phyloP scores from a whole-genome alignment of 2,329 filamentous ascomycete genomes.

The Phoma sp. region DNA sequence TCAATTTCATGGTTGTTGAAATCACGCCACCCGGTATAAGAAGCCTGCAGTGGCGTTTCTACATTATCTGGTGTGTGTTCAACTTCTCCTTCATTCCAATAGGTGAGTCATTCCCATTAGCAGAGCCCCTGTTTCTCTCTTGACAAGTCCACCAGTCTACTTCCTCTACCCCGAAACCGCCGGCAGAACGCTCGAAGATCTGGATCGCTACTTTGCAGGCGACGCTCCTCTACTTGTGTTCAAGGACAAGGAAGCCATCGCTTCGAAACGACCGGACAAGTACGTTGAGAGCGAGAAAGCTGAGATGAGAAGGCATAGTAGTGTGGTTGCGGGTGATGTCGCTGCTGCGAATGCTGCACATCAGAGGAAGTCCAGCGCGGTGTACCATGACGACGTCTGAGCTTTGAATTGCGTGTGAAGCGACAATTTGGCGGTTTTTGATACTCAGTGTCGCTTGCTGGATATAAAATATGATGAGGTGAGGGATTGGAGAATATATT shows the following conservation, averaged over 20 bases:
- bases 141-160: slow-evolving; percentile 27
- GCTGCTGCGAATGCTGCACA: slow-evolving; percentile 19
- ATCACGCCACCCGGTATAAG: slow-evolving; percentile 55
- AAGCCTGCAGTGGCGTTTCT: slow-evolving; percentile 51
- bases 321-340: slow-evolving; percentile 25
- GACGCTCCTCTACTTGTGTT: slow-evolving; percentile 51
- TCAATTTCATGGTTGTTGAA: slow-evolving; percentile 29
- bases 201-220: slow-evolving; percentile 37
- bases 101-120: slow-evolving; percentile 12
- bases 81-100: slow-evolving; percentile 57
- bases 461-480: not conserved
- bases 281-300: slow-evolving; percentile 54
- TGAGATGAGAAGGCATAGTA: slow-evolving; percentile 31
- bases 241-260: slow-evolving; percentile 56
- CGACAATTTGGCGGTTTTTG: not conserved
- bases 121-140: not conserved
- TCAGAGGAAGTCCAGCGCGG: slow-evolving; percentile 2
- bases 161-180: slow-evolving; percentile 42
- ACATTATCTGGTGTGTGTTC: slow-evolving; percentile 55
- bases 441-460: not conserved
- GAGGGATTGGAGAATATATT: too few species aligned
- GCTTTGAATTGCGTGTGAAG: not conserved
- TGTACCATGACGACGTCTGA: slow-evolving; percentile 3
- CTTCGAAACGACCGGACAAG: slow-evolving; percentile 52
- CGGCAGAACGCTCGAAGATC: slow-evolving; percentile 39